Base-by-base conservation (phyloP, 164 flowering plant genomes). In the Nelumbo lutea region DNA sequence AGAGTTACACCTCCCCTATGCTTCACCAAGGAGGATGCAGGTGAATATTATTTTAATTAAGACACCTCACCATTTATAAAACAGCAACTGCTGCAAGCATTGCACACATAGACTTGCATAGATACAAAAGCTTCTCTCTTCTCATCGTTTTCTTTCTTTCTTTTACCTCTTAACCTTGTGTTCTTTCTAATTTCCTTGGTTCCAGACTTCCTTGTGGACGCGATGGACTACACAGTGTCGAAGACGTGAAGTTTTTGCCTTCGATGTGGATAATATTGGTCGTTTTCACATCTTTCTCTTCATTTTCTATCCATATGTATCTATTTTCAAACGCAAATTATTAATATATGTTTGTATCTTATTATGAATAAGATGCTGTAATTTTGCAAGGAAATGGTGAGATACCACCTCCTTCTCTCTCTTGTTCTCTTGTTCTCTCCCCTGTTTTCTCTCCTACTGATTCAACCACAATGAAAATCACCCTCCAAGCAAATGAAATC, bases 131-230 rank as follows among this genome's bases (percentile, higher is more conserved):
- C 27, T 27, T 27, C 27, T 27, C 27, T 4, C 11, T 10, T 53
- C 58, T 53, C n/a, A 3, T 52, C 1, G 11, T 53, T 53, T 27
- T 53, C 2, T 4, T 15, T 53, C 14, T 4, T 7, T 3, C 27
- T 10, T 14, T 27, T 27, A 27, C 27, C 27, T 27, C 27, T 27
- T 27, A 38, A 9, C 8, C 58, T 70, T 41, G 51, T 47, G n/a
- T 38, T 5, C 11, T 2, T 43, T 11, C 65, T 40, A 39, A 38
- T 67, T 62, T 43, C 11, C 67, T 4, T 71, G 67, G 5, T 62
- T 80, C 77, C 82, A 94, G 96, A 94, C 79, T 91, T 70, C 79
- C 77, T 91, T 2, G 93, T 83, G 69, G 93, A 90, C 65, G 91
- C 65, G 42, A 88, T 90, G 96, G 96, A 93, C 69, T 69, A 75